Evolutionary conservation across 805 yeast species (phyloP).

Genomic region (Candida pini): DNA sequence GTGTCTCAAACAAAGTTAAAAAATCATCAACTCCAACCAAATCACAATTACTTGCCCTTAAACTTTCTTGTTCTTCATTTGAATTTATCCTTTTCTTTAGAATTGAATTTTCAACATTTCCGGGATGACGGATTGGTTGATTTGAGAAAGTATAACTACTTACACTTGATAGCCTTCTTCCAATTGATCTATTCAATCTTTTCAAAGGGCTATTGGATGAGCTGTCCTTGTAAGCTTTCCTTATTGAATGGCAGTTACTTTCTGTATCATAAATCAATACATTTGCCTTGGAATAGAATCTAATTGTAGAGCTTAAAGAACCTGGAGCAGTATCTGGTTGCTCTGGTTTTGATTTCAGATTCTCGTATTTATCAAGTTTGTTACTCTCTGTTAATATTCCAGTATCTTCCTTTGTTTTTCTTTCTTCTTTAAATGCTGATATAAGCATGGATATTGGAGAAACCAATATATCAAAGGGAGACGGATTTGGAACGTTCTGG

Average conservation of each 20-base stretch:
- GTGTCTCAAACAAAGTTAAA: conserved; percentile 29
- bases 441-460: not conserved
- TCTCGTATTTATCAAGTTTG: too few relatives aligned
- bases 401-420: not conserved
- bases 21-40: conserved; percentile 32
- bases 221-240: conserved; percentile 11
- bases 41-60: conserved; percentile 34
- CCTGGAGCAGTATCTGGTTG: too few relatives aligned
- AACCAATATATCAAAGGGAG: too few relatives aligned
- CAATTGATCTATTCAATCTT: conserved; percentile 16
- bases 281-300: conserved; percentile 19
- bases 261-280: conserved; percentile 19
- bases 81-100: conserved; percentile 31
- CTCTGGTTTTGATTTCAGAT: too few relatives aligned
- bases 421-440: not conserved
- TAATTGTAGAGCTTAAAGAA: conserved; percentile 6
- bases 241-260: conserved; percentile 16
- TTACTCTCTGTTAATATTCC: not conserved
- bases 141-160: conserved; percentile 3
- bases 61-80: conserved; percentile 30
- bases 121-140: not conserved
- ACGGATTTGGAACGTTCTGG: too few relatives aligned
- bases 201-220: conserved; percentile 8
- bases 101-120: conserved; percentile 27
- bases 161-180: conserved; percentile 12